Conservation (phyloP, 1,139 yeast genomes). For the Trichomonascaceae sp. region DNA sequence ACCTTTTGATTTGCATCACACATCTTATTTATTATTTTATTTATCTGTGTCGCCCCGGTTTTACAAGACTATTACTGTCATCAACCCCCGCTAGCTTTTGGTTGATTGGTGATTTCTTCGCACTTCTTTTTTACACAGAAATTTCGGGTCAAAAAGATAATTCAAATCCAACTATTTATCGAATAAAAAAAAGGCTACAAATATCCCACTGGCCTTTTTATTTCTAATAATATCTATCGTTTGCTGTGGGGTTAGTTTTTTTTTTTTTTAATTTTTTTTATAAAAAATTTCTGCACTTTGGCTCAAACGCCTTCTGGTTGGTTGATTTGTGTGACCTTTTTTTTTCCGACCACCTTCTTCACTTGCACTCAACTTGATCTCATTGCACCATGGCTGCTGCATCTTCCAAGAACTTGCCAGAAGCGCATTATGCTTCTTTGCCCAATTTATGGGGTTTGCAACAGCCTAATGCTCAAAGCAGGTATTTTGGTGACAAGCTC, state of each 20-base stretch:
- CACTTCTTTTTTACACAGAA: background rate
- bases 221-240: background rate
- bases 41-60: background rate
- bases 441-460: constrained; percentile 25
- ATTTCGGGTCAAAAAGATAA: background rate
- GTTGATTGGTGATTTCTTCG: background rate
- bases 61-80: background rate
- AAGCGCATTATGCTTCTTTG: constrained; percentile 21
- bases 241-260: background rate
- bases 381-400: constrained; percentile 11
- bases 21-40: background rate
- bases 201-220: background rate
- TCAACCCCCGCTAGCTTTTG: background rate
- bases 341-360: background rate
- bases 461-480: constrained; percentile 8
- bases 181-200: background rate
- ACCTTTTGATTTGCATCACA: background rate
- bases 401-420: constrained; percentile 15
- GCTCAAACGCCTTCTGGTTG: background rate
- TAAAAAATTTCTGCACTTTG: background rate
- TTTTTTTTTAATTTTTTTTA: background rate
- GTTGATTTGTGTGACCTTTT: background rate
- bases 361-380: background rate
- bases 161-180: background rate
- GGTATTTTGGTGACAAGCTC: constrained; percentile 9